Conservation (phyloP, 2,329 filamentous ascomycete species). For the Nigrospora sphaerica region DNA sequence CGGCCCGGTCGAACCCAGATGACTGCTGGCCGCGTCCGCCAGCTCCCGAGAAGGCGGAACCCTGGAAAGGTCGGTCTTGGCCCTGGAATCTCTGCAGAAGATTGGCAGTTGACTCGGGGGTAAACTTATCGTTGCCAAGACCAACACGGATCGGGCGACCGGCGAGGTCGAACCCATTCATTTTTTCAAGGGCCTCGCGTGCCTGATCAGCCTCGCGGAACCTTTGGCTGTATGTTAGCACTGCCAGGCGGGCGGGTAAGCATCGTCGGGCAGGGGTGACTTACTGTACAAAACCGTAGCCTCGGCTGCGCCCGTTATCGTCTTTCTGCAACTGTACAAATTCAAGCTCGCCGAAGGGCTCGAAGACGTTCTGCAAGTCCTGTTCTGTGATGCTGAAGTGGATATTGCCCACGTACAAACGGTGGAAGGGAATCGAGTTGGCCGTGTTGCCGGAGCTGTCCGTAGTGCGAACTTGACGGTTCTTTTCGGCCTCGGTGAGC, state of each 20-base stretch:
- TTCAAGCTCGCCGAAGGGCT: constrained; percentile 94
- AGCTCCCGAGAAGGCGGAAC: constrained; percentile 84
- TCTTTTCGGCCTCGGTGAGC: constrained; percentile 98
- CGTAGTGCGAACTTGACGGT: constrained; percentile 84
- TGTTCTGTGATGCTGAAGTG: constrained; percentile 98
- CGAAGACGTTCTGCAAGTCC: constrained; percentile 93
- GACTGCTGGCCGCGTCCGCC: constrained; percentile 81
- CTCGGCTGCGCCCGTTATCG: constrained; percentile 80
- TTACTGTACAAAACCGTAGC: constrained; percentile 98
- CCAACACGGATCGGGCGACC: constrained; percentile 96
- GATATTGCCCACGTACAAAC: constrained; percentile 97
- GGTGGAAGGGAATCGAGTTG: constrained; percentile 89
- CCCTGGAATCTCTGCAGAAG: constrained; percentile 87
- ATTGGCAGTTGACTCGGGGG: constrained; percentile 89
- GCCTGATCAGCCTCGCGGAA: constrained; percentile 87
- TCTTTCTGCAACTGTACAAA: constrained; percentile 98
- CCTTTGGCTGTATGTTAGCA: constrained; percentile 34
- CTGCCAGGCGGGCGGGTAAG: not conserved
- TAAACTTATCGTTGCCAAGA: constrained; percentile 99
- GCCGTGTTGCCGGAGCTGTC: constrained; percentile 62
- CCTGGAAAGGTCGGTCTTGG: constrained; percentile 72
- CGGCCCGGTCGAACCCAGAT: constrained; percentile 85
- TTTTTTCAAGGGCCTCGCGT: constrained; percentile 92
- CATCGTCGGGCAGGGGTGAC: constrained; percentile 27
- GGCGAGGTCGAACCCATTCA: constrained; percentile 98